A percentile compares a stretch with the other conserved stretches of the same genome.
Conservation (phyloP, 176 grass and related monocot species). For the Leersia perrieri region DNA sequence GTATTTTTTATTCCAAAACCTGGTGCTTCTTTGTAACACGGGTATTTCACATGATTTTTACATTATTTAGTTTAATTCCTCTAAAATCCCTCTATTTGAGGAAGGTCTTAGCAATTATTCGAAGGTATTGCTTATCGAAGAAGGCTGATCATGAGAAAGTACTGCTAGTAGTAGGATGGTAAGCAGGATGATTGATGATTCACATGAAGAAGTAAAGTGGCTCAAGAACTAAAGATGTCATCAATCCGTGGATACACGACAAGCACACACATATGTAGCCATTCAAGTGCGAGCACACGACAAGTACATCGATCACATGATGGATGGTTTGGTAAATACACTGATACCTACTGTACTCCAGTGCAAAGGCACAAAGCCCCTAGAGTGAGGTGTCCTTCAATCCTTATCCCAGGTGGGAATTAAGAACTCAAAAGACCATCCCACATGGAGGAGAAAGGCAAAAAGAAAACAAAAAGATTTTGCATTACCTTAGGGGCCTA, state of each 20-base stretch:
- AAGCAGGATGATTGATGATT: slow-evolving; percentile 5
- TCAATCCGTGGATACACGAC: neutral
- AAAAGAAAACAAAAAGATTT: neutral
- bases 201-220: neutral
- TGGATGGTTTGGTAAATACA: neutral
- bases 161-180: neutral
- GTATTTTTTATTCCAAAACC: neutral
- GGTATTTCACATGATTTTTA: too few relatives aligned
- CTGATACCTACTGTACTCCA: neutral
- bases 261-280: slow-evolving; percentile 1
- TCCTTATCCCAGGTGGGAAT: slow-evolving; percentile 31
- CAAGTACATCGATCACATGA: neutral
- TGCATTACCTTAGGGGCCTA: neutral
- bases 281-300: slow-evolving; percentile 5
- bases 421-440: slow-evolving; percentile 20
- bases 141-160: slow-evolving; percentile 8
- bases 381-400: neutral
- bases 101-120: neutral
- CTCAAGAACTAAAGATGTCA: slow-evolving; percentile 1
- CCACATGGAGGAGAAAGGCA: neutral
- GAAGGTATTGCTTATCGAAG: neutral
- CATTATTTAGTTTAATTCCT: too few relatives aligned
- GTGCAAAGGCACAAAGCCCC: neutral
- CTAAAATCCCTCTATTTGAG: too few relatives aligned
- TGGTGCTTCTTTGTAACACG: too few relatives aligned